Percentiles rank a stretch among this genome's conserved stretches.
Conservation (phyloP, 2,329 filamentous ascomycete species). For the Sporothrix pseudoabietina region DNA sequence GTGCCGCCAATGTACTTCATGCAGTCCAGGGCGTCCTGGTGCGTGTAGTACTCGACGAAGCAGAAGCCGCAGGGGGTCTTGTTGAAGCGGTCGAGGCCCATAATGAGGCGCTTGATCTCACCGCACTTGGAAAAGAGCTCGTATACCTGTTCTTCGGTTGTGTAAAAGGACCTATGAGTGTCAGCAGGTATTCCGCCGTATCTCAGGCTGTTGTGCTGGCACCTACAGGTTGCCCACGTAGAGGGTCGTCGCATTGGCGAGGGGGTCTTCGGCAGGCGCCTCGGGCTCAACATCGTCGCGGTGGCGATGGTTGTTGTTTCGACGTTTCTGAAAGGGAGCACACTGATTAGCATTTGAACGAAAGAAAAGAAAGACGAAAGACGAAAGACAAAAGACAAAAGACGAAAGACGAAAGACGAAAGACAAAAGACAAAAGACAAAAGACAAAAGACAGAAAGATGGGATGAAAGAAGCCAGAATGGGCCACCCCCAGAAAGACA, state of each 20-base stretch:
- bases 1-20: conserved; percentile 99
- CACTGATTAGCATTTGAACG: conserved; percentile 25
- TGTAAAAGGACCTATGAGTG: conserved; percentile 79
- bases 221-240: conserved; percentile 91
- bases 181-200: neutral
- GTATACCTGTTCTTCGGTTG: conserved; percentile 98
- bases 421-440: neutral
- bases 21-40: conserved; percentile 94
- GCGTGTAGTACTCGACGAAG: conserved; percentile 99
- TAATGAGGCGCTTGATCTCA: conserved; percentile 96
- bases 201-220: neutral
- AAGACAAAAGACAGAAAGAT: neutral
- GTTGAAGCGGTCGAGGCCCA: conserved; percentile 95
- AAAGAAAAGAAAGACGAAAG: neutral
- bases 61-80: conserved; percentile 99
- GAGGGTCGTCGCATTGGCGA: conserved; percentile 87
- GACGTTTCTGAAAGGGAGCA: conserved; percentile 56
- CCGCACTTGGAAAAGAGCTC: conserved; percentile 95
- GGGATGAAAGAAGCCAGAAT: neutral
- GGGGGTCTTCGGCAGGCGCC: conserved; percentile 70
- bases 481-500: neutral
- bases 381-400: neutral
- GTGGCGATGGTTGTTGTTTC: conserved; percentile 60
- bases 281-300: conserved; percentile 62
- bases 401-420: neutral